Percentiles rank a stretch among this genome's conserved stretches.
Evolutionary conservation across 768 basidiomycete species (phyloP).

Genomic region (Cubamyces sp.): DNA sequence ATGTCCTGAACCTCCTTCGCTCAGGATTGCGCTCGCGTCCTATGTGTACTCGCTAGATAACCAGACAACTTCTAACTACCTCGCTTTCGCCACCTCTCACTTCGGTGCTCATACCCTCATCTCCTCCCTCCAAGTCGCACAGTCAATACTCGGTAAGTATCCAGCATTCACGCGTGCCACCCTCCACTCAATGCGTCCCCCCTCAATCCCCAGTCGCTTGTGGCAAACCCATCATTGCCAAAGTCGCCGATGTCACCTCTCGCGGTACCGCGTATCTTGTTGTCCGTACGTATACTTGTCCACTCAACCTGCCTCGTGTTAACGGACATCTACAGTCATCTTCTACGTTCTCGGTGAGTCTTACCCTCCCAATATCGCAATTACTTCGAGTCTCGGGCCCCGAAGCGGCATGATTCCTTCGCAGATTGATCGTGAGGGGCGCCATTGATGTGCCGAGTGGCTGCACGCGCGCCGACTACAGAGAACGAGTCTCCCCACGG

Average conservation of each 20-base stretch:
- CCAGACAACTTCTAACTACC: slow-evolving; percentile 68
- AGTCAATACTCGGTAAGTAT: slow-evolving; percentile 42
- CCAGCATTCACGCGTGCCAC: too few species aligned
- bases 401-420: too few species aligned
- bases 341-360: slow-evolving; percentile 47
- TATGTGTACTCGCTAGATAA: slow-evolving; percentile 80
- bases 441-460: too few species aligned
- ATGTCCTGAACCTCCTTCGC: not conserved
- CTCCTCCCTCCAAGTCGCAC: slow-evolving; percentile 34
- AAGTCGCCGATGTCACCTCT: slow-evolving; percentile 55
- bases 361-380: slow-evolving; percentile 3
- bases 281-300: slow-evolving; percentile 46
- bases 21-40: slow-evolving; percentile 59
- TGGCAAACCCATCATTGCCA: slow-evolving; percentile 54
- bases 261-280: slow-evolving; percentile 51
- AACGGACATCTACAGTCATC: slow-evolving; percentile 34
- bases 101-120: slow-evolving; percentile 32
- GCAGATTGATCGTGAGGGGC: too few species aligned
- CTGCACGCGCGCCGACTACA: too few species aligned
- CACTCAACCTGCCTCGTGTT: slow-evolving; percentile 31
- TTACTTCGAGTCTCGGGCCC: slow-evolving; percentile 25
- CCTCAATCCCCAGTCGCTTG: slow-evolving; percentile 20
- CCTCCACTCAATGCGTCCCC: too few species aligned
- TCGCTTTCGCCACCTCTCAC: slow-evolving; percentile 33
- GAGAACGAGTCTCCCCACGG: too few species aligned